Evolutionary conservation across 129 eudicot genomes (phyloP).

Genomic region (Flaveria ramosissima): DNA sequence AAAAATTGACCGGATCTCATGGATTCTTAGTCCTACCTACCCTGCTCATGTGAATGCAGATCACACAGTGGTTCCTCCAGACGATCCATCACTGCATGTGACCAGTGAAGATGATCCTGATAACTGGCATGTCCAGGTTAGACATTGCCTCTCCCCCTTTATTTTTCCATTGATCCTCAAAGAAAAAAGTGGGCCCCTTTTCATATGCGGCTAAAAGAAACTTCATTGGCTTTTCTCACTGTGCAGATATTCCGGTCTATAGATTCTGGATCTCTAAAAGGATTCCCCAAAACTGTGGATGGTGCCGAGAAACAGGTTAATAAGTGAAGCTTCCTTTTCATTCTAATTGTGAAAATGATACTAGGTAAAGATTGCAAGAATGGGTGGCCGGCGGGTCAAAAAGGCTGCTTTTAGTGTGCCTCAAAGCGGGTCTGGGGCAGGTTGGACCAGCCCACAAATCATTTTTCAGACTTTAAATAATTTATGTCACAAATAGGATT

Average conservation of each 20-base stretch:
- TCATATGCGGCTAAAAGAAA: not conserved
- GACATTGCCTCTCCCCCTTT: not conserved
- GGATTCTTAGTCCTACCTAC: conserved; percentile 78
- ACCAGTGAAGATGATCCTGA: conserved; percentile 69
- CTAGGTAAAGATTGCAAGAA: not conserved
- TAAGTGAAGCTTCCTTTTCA: conserved; percentile 24
- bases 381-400: not conserved
- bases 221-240: conserved; percentile 21
- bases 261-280: conserved; percentile 86
- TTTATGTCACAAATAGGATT: not conserved
- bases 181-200: not conserved
- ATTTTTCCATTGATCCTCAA: not conserved
- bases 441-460: not conserved
- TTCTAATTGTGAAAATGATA: not conserved
- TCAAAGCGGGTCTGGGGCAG: not conserved
- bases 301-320: conserved; percentile 67
- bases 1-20: conserved; percentile 81
- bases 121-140: conserved; percentile 95
- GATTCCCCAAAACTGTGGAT: conserved; percentile 77
- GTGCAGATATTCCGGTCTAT: conserved; percentile 84
- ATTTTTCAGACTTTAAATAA: not conserved
- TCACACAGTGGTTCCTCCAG: conserved; percentile 56
- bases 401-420: not conserved
- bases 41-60: conserved; percentile 33
- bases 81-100: conserved; percentile 66